Base-by-base conservation (phyloP, 768 basidiomycete species). In the Lanmaoa rubissima region DNA sequence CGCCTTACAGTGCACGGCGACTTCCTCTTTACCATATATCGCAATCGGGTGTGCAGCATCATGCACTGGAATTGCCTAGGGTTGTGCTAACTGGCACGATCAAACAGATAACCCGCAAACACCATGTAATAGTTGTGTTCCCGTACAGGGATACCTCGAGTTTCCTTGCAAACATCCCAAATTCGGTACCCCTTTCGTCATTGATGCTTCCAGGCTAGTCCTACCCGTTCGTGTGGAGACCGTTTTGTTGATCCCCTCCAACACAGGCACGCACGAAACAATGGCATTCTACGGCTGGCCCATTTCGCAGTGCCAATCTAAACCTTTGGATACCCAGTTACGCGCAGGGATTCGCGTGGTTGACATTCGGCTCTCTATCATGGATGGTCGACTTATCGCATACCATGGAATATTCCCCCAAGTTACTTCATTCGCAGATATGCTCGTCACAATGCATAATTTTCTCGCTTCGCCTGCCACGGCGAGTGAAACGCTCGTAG, bases 241-340 rank as follows among this genome's bases (percentile, higher is more conserved):
- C 4, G 32, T 31, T 35, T 46, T 17, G 10, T 14, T 24, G 35
- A 66, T 47, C 34, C 14, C 44, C 12, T 19, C 36, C 9, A 51
- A 43, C 21, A 39, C 13, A 58, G 56, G 55, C 16, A 57, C 61
- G 21, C 53, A 61, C 41, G 58, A 62, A 57, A 51, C 66, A 5
- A 86, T 93, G 85, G 87, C 92, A 10, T 84, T 92, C 59, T 87
- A 92, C 61, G 89, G 90, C 14, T 91, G 88, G 85, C 90, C 89
- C 0, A 74, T 95, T 38, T 89, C 90, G 0, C 92, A 96, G 68
- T 98, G 94, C 66, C 94, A 97, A 69, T 81, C 82, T 4, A 36
- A 74, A 74, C 10, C 86, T 1, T 81, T 96, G 26, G 74, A 74
- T 31, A 73, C 76, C 19, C 94, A 98, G 72, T 78, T 98, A 11